Conservation (phyloP, 768 basidiomycete species). For the Auricularia cornea region DNA sequence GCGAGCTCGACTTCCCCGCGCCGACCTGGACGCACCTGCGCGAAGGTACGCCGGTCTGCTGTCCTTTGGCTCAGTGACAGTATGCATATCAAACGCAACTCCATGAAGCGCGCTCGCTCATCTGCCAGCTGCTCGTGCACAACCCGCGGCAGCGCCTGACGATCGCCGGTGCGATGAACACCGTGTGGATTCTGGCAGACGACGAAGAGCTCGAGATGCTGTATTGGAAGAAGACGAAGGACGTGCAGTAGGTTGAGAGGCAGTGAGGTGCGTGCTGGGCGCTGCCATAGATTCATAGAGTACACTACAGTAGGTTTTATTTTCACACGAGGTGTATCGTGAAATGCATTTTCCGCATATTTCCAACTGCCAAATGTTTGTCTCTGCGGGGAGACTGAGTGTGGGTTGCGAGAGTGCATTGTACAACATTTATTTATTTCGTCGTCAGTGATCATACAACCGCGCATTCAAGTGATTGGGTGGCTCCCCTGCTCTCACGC, state of each 20-base stretch:
- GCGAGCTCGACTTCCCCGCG: slow-evolving; percentile 47
- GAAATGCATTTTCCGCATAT: too few relatives aligned
- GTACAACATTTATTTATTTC: too few relatives aligned
- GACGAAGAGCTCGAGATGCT: slow-evolving; percentile 49
- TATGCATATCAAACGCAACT: neutral
- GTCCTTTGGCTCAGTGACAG: slow-evolving; percentile 8
- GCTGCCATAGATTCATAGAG: too few relatives aligned
- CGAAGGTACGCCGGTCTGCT: slow-evolving; percentile 38
- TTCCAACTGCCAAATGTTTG: too few relatives aligned
- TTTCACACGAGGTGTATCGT: too few relatives aligned
- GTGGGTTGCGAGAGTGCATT: too few relatives aligned
- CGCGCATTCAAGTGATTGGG: neutral
- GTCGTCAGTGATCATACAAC: neutral
- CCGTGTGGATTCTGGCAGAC: slow-evolving; percentile 61
- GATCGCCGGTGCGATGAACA: slow-evolving; percentile 49
- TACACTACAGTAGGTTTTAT: too few relatives aligned
- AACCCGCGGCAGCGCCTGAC: slow-evolving; percentile 54
- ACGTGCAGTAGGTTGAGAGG: too few relatives aligned
- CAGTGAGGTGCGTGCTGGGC: too few relatives aligned
- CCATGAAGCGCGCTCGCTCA: slow-evolving; percentile 48
- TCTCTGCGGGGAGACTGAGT: too few relatives aligned
- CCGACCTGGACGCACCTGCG: slow-evolving; percentile 47
- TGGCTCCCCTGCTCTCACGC: slow-evolving; percentile 30
- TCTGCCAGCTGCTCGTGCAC: slow-evolving; percentile 51
- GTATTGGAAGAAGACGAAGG: slow-evolving; percentile 34